A percentile compares a stretch with the other conserved stretches of the same genome.
phyloP scores from a whole-genome alignment of 768 basidiomycete species.

The Megacollybia marginata region DNA sequence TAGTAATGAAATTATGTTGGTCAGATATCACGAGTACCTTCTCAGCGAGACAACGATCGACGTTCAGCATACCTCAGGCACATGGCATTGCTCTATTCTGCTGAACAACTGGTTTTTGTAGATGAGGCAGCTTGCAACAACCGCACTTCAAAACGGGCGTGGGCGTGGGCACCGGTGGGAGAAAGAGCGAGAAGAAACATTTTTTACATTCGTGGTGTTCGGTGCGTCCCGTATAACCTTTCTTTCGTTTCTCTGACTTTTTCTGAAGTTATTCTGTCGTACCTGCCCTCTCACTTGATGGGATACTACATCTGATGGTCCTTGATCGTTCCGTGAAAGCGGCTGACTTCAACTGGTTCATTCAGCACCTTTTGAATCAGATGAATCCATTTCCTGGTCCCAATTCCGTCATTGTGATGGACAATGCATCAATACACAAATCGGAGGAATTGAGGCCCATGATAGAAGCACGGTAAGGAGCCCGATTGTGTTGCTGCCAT shows the following conservation, averaged over 20 bases:
- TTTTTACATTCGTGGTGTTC: slow-evolving; percentile 15
- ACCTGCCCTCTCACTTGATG: slow-evolving; percentile 20
- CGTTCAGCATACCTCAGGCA: too few species aligned
- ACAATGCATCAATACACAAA: slow-evolving; percentile 9
- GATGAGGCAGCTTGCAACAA: slow-evolving; percentile 20
- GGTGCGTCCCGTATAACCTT: slow-evolving; percentile 5
- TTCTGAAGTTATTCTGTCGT: slow-evolving; percentile 21
- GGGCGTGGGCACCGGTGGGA: slow-evolving; percentile 16
- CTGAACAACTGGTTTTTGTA: too few species aligned
- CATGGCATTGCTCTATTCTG: too few species aligned
- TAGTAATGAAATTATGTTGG: too few species aligned
- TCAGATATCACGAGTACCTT: too few species aligned
- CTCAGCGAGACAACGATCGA: too few species aligned
- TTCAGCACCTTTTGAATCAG: slow-evolving; percentile 10
- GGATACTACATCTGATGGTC: slow-evolving; percentile 17
- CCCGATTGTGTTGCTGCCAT: too few species aligned
- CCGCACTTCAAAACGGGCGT: slow-evolving; percentile 4
- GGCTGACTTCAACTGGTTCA: slow-evolving; percentile 11
- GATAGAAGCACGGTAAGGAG: slow-evolving; percentile 11
- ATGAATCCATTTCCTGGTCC: slow-evolving; percentile 14
- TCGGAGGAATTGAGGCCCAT: slow-evolving; percentile 7
- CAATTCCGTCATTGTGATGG: slow-evolving; percentile 17
- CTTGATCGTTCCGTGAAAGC: slow-evolving; percentile 11
- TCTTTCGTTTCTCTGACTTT: not conserved
- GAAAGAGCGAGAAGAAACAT: slow-evolving; percentile 8